Evolutionary conservation across 371 early-diverging fungal species (phyloP), one percentile per base, ranked within the genome.

Genomic region (Globomyces sp.): DNA sequence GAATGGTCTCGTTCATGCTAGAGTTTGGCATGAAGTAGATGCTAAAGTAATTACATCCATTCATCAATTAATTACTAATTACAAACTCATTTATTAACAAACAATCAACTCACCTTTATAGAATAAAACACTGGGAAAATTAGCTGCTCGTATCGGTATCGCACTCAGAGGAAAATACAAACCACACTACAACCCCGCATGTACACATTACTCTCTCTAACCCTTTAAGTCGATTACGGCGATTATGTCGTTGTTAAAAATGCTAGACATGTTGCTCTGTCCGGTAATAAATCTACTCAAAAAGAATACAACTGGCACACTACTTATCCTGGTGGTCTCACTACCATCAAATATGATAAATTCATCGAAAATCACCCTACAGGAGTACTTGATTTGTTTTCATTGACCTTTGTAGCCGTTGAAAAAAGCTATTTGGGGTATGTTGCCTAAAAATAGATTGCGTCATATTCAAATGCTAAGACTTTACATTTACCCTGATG

Each of bases 191-290:
- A 87, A 95, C 74, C 95, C 94, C 48, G 92, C 94, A 48, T 82
- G 93, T 95, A 85, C 68, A 73, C 5, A 42, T 9, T 61, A 9
- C 5, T n/a, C 34, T 8, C 46, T 34, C 10, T 80, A 24, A 24
- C 24, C 24, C 24, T 24, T 24, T 24, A 24, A 91, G 93, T 90
- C 39, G 97, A 98, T 80, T 91, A 91, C 77, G 99, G 99, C 45
- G 99, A 98, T 76, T 95, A 95, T 72, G 97, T 98, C 0, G 97
- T 99, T 8, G 96, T 99, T 36, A 89, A 94, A 65, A 97, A 97
- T 70, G 95, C 97, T 34, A 84, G 87, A 67, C 88, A 92, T 65
- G 79, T 95, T 11, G 77, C 77, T 40, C 87, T 95, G 13, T 86
- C 94, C 42, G 98, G 96, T 57, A 89, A 90, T 63, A 95, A 96